Base-by-base conservation (phyloP, 1,139 yeast species). In the Nadsonia commutata region DNA sequence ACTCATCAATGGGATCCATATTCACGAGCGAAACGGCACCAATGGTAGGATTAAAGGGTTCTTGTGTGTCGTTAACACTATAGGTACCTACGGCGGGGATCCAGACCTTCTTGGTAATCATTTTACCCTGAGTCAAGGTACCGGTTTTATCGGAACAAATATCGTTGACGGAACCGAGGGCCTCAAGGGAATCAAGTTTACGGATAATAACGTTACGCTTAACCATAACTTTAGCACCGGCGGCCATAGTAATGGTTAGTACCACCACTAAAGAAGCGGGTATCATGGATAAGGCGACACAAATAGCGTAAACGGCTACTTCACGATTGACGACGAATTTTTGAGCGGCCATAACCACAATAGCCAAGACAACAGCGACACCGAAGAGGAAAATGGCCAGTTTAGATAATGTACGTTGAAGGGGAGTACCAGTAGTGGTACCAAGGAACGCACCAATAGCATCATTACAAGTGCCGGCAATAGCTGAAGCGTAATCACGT, bases 131-230 rank as follows among this genome's bases (percentile, higher is more conserved):
- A 3, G 93, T 81, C 50, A 81, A 67, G 31, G 93, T 81, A 49
- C 90, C 93, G 7, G 93, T 81, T 57, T 81, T 81, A 64, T 81
- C 93, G 2, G 88, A 80, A 60, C 93, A 81, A 54, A 81, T 80
- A 55, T 80, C 88, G 56, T 79, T 78, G 46, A 81, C 80, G 22
- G 88, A 81, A 20, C 93, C 93, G 39, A 81, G 67, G 20, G 86
- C 86, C 57, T 81, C 93, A 40, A 81, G 67, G 2, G 93, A 80
- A 56, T 81, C 90, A 47, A 82, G 68, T 53, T 79, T 81, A 55
- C 93, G 70, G 18, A 82, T 86, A 61, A 82, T 78, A 33, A 82
- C 93, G 55, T 80, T 67, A 54, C 79, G 72, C 41, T 64, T 60
- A 37, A 78, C 80, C 93, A 82, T 82, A 16, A 76, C 80, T 52